Percentiles rank a stretch among this genome's conserved stretches.
These are phyloP conservation scores for Metschnikowia lochheadii DNA, from an alignment of 805 yeast genomes.

Conservation along the genomic window DNA sequence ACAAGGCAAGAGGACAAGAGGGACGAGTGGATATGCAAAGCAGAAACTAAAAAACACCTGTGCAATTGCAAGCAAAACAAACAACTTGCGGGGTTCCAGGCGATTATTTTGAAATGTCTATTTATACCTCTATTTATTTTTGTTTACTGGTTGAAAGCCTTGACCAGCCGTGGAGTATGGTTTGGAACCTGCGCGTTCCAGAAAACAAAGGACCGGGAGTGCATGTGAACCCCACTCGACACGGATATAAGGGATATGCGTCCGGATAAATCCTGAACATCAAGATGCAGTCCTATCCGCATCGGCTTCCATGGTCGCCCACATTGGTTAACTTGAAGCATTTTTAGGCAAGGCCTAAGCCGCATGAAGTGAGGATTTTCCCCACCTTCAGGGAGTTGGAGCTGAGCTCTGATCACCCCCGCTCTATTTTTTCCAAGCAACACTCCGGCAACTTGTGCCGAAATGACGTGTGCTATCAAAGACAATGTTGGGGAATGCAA, in stretches of 20 bases:
- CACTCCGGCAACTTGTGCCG: neutral
- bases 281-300: neutral
- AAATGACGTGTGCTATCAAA: neutral
- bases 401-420: too few relatives aligned
- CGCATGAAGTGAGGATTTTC: neutral
- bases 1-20: neutral
- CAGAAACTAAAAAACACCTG: neutral
- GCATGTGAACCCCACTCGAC: neutral
- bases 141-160: constrained; percentile 1
- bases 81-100: too few relatives aligned
- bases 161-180: neutral
- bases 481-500: neutral
- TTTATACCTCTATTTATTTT: neutral
- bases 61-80: neutral
- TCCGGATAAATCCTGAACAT: neutral
- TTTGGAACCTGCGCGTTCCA: neutral
- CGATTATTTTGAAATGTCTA: neutral
- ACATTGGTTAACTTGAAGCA: neutral
- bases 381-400: neutral
- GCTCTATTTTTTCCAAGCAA: too few relatives aligned
- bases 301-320: neutral
- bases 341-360: too few relatives aligned
- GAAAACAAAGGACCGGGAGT: neutral
- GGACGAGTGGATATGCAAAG: neutral
- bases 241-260: constrained; percentile 3